These are phyloP conservation scores for Pholiota microspora DNA, from an alignment of 768 basidiomycete genomes.

Conservation along the genomic window DNA sequence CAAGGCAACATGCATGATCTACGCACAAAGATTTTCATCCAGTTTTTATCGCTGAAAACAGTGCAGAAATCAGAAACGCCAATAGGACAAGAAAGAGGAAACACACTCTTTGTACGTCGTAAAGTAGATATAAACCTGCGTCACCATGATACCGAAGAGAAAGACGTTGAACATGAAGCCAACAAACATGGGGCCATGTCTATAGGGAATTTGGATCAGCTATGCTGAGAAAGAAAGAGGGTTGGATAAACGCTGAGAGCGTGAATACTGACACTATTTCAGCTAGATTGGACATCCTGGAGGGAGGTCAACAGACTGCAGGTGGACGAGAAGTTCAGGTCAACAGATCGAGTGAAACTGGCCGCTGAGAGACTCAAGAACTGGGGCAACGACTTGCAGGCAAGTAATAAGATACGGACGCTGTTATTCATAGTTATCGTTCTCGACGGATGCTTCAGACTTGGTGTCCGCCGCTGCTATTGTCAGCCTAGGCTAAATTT, in stretches of 20 bases:
- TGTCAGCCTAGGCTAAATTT: neutral
- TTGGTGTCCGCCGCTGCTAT: neutral
- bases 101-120: conserved; percentile 31
- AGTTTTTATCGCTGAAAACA: conserved; percentile 35
- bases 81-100: conserved; percentile 7
- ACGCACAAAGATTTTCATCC: conserved; percentile 47
- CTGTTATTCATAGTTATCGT: neutral
- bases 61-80: neutral
- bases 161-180: conserved; percentile 45
- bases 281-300: conserved; percentile 20
- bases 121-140: conserved; percentile 47
- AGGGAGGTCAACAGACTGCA: neutral
- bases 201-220: conserved; percentile 18
- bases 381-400: too few species aligned
- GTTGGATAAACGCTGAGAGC: neutral
- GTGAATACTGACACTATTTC: conserved; percentile 31
- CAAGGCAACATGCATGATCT: too few species aligned
- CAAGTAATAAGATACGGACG: too few species aligned
- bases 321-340: too few species aligned
- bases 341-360: too few species aligned
- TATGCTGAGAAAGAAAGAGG: neutral
- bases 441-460: neutral
- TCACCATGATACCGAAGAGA: conserved; percentile 49
- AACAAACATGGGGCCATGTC: conserved; percentile 49
- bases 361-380: too few species aligned